phyloP scores from a whole-genome alignment of 2,329 filamentous ascomycete species.

The Trichoderma aggressivum region DNA sequence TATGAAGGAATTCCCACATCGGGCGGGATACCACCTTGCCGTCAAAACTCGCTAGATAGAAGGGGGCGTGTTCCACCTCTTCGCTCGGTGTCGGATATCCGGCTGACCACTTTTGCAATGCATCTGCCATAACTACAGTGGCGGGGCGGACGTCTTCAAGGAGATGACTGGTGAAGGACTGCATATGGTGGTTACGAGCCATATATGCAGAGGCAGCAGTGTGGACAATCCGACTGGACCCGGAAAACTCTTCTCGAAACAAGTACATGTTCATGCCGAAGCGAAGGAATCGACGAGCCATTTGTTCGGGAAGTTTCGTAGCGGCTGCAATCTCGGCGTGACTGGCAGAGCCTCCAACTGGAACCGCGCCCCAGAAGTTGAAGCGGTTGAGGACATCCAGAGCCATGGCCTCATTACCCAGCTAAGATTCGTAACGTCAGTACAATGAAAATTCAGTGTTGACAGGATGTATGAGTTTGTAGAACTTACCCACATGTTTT shows the following conservation, averaged over 20 bases:
- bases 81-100: not conserved
- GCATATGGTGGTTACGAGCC: not conserved
- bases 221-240: not conserved
- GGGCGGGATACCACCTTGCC: not conserved
- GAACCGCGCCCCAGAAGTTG: not conserved
- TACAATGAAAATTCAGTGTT: not conserved
- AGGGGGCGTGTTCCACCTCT: not conserved
- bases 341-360: not conserved
- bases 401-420: not conserved
- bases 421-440: not conserved
- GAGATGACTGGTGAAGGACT: not conserved
- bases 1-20: not conserved
- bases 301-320: not conserved
- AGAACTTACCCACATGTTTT: not conserved
- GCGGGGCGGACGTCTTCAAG: not conserved
- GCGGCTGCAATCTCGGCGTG: not conserved
- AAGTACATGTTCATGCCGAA: not conserved
- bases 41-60: not conserved
- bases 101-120: not conserved
- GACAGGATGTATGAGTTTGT: not conserved
- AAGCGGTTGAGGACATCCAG: not conserved
- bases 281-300: not conserved
- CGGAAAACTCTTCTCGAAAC: not conserved
- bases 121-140: not conserved
- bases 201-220: not conserved